phyloP scores from a whole-genome alignment of 1,284 basidiomycete genomes.

The Apiotrichum gracile region DNA sequence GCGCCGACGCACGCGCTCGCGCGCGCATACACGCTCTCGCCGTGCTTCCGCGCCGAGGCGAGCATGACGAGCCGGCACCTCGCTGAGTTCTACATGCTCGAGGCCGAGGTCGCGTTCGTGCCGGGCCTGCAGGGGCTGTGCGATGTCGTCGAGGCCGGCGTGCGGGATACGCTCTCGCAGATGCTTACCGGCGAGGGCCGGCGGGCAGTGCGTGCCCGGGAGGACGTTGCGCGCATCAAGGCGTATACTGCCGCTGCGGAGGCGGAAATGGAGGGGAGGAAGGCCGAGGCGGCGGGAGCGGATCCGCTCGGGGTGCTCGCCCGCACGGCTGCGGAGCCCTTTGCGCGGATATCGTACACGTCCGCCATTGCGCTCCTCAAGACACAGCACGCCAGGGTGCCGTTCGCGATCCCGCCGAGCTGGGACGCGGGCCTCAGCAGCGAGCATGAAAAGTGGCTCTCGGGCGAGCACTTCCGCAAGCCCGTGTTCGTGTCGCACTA shows the following conservation, averaged over 20 bases:
- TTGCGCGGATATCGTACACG: constrained; percentile 68
- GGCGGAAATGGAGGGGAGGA: background rate
- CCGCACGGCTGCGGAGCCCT: constrained; percentile 24
- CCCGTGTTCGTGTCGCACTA: constrained; percentile 93
- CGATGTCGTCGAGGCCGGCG: constrained; percentile 61
- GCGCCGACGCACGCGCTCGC: constrained; percentile 70
- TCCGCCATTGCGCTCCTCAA: constrained; percentile 64
- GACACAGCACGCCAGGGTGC: constrained; percentile 38
- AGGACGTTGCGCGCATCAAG: constrained; percentile 21
- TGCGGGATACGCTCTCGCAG: constrained; percentile 21
- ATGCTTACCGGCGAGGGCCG: constrained; percentile 15
- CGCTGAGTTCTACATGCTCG: constrained; percentile 98
- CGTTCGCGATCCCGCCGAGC: constrained; percentile 56
- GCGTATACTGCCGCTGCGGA: background rate
- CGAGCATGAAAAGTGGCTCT: constrained; percentile 90
- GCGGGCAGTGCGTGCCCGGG: constrained; percentile 21
- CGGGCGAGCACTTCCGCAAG: constrained; percentile 54
- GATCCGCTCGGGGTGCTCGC: constrained; percentile 15
- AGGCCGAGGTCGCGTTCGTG: constrained; percentile 79
- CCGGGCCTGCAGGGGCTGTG: constrained; percentile 55
- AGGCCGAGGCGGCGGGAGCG: background rate
- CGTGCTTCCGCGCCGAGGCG: constrained; percentile 87
- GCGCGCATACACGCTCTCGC: constrained; percentile 83
- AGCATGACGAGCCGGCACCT: constrained; percentile 86
- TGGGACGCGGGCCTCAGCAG: constrained; percentile 73